Evolutionary conservation across 140 eudicot species (phyloP).

Genomic region (Eryngium alpinum): DNA sequence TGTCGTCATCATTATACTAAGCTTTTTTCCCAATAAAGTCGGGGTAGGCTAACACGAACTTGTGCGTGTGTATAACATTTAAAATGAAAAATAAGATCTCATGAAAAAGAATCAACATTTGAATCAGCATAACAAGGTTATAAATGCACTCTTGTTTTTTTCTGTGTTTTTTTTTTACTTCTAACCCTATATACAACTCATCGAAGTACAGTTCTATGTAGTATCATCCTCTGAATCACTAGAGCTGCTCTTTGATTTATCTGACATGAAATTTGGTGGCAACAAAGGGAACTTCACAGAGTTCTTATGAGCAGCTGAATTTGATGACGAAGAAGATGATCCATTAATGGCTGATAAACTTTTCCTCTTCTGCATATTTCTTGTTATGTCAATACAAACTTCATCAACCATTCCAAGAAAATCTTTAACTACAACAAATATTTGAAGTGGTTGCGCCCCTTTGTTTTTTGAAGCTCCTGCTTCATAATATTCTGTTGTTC

Average conservation of each 20-base stretch:
- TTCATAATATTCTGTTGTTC: constrained; percentile 74
- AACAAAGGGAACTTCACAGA: constrained; percentile 65
- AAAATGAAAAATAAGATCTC: no score
- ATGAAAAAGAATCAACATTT: constrained; percentile 9
- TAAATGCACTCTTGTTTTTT: no score
- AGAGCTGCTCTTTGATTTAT: constrained; percentile 43
- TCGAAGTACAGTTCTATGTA: no score
- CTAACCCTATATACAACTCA: no score
- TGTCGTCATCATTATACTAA: no score
- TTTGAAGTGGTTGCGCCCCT: constrained; percentile 51
- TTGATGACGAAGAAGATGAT: constrained; percentile 27
- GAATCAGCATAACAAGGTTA: not conserved
- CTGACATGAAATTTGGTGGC: constrained; percentile 59
- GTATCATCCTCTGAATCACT: constrained; percentile 62
- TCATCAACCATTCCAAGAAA: constrained; percentile 80
- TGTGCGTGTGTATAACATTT: no score
- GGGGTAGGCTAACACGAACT: no score
- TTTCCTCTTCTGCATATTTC: constrained; percentile 67
- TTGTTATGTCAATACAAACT: constrained; percentile 76
- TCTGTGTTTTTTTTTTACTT: no score
- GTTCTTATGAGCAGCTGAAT: constrained; percentile 38
- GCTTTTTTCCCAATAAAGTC: no score
- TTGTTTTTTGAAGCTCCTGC: constrained; percentile 67
- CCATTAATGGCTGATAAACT: constrained; percentile 9
- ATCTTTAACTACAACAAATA: constrained; percentile 65